Evolutionary conservation across 2,329 filamentous ascomycete species (phyloP).

Genomic region (Rhynchosporium secalis): DNA sequence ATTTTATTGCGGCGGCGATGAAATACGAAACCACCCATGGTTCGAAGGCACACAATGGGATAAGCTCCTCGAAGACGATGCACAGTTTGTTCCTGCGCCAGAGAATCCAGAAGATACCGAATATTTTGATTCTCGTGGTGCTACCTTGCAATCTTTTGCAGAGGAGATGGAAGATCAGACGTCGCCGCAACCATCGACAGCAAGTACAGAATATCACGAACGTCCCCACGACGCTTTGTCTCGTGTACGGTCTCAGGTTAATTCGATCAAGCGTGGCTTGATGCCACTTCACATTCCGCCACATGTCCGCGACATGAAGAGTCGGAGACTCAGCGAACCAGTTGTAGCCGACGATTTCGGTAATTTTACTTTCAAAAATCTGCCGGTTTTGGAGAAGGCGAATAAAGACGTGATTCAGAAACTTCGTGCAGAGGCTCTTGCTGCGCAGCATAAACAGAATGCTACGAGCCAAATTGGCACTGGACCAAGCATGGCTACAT

Average conservation of each 20-base stretch:
- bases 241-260: slow-evolving; percentile 82
- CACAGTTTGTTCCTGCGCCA: slow-evolving; percentile 88
- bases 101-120: slow-evolving; percentile 97
- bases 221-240: slow-evolving; percentile 93
- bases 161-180: slow-evolving; percentile 91
- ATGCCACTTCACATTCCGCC: slow-evolving; percentile 97
- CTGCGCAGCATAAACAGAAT: slow-evolving; percentile 54
- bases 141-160: slow-evolving; percentile 86
- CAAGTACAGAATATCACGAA: slow-evolving; percentile 78
- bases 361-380: slow-evolving; percentile 93
- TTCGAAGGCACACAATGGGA: slow-evolving; percentile 88
- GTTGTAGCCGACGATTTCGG: slow-evolving; percentile 90
- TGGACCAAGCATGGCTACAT: slow-evolving; percentile 41
- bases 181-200: slow-evolving; percentile 68
- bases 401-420: slow-evolving; percentile 99
- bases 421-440: slow-evolving; percentile 85
- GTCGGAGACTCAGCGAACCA: slow-evolving; percentile 85
- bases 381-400: slow-evolving; percentile 93
- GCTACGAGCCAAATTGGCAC: slow-evolving; percentile 29
- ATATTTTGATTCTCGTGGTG: slow-evolving; percentile 91
- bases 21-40: slow-evolving; percentile 89
- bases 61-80: slow-evolving; percentile 86
- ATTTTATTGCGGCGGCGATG: slow-evolving; percentile 79
- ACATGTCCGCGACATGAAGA: slow-evolving; percentile 89
- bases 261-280: slow-evolving; percentile 82